Base-by-base conservation (phyloP, 495 filamentous ascomycete genomes). In the Penicillium angulare region DNA sequence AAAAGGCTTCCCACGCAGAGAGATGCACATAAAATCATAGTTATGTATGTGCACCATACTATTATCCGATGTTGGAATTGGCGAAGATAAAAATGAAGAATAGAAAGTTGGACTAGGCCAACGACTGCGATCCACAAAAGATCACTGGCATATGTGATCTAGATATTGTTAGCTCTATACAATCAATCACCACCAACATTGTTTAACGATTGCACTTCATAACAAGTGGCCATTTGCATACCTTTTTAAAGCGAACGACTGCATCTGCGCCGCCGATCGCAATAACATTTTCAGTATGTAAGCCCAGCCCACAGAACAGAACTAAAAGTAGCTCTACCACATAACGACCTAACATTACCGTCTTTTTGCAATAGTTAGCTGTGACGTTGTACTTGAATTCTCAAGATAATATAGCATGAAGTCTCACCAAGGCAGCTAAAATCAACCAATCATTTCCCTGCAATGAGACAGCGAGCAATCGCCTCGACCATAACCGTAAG, bases 401-500 rank as follows among this genome's bases (percentile, higher is more conserved):
- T n/a, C n/a, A n/a, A n/a, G n/a, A n/a, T n/a, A n/a, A n/a, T n/a
- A n/a, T n/a, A n/a, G n/a, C n/a, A n/a, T n/a, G n/a, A 41, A 15
- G 5, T 3, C 59, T 43, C 51, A 65, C 62, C 46, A 49, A 43
- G 5, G 53, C 53, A 34, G 23, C 39, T 7, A 63, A 8, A 33
- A 60, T 50, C 15, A 65, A 43, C 48, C 56, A 57, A 26, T 65
- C 62, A 52, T 53, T 57, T 21, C 49, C 29, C 18, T 60, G 48
- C 31, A 44, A 36, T 15, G 55, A 49, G 23, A 33, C 9, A 13
- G 31, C 26, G 23, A 42, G 38, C 18, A 58, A 51, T 8, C 49
- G 45, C 18, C 62, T 50, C 22, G 62, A 52, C 59, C 59, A 63
- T 34, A 65, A 22, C 21, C 62, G 49, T 7, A 63, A 35, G n/a